These are phyloP conservation scores for Caryocar brasiliense DNA, from an alignment of 441 rosid species.

Conservation along the genomic window DNA sequence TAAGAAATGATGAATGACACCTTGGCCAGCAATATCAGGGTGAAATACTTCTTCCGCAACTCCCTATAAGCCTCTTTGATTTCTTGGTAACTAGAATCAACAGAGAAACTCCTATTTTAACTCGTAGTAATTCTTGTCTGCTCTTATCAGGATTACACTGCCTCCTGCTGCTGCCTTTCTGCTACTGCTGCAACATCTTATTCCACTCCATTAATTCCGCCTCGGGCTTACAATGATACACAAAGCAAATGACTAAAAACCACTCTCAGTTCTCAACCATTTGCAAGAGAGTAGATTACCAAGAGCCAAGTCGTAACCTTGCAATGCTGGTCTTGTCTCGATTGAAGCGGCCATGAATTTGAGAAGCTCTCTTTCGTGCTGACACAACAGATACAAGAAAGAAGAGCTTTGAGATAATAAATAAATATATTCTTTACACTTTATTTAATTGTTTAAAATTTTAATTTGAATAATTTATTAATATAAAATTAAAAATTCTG, in stretches of 20 bases:
- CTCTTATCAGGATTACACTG: slow-evolving; percentile 9
- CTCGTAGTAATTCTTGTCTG: slow-evolving; percentile 37
- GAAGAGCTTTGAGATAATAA: too few species aligned
- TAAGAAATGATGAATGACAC: too few species aligned
- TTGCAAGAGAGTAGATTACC: neutral
- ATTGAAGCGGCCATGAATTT: slow-evolving; percentile 7
- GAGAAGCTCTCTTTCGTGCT: slow-evolving; percentile 5
- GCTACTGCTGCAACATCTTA: slow-evolving; percentile 19
- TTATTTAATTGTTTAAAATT: too few species aligned
- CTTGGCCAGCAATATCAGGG: slow-evolving; percentile 53
- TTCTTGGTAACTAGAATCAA: slow-evolving; percentile 28
- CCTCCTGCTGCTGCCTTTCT: slow-evolving; percentile 2
- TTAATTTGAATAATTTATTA: too few species aligned
- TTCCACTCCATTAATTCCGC: slow-evolving; percentile 10
- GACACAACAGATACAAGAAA: too few species aligned
- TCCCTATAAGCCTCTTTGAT: slow-evolving; percentile 55
- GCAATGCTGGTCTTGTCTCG: slow-evolving; percentile 3
- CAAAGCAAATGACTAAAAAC: neutral
- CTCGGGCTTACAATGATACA: slow-evolving; percentile 12
- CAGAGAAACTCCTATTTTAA: slow-evolving; percentile 44
- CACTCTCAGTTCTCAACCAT: neutral
- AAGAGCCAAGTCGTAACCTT: slow-evolving; percentile 11
- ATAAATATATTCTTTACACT: too few species aligned
- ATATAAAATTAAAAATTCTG: too few species aligned
- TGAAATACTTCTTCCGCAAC: slow-evolving; percentile 56